These are phyloP conservation scores for Exidia glandulosa DNA, from an alignment of 768 basidiomycete species.

Conservation along the genomic window DNA sequence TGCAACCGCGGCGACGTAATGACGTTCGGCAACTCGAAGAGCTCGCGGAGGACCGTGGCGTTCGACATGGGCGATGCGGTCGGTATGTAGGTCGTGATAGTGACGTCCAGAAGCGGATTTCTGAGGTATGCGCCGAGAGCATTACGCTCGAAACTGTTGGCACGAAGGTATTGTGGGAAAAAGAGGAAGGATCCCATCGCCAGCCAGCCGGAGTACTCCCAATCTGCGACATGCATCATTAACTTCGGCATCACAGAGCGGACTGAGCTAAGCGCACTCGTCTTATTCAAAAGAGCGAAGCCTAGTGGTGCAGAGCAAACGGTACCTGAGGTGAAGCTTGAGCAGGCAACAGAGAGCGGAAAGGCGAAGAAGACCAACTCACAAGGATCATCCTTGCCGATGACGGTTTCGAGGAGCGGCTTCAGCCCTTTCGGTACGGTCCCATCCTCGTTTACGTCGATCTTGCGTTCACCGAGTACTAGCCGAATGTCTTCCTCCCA, in stretches of 20 bases:
- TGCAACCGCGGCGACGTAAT: too few species aligned
- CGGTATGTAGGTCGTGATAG: too few species aligned
- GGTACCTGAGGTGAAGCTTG: not conserved
- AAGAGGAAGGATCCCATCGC: too few species aligned
- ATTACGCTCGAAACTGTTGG: too few species aligned
- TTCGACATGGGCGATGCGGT: not conserved
- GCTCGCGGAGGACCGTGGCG: not conserved
- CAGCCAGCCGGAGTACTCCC: too few species aligned
- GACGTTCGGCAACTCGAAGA: not conserved
- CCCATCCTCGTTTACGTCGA: not conserved
- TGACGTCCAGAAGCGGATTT: not conserved
- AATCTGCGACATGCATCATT: too few species aligned
- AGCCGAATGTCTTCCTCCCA: too few species aligned
- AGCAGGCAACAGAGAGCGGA: not conserved
- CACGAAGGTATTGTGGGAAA: too few species aligned
- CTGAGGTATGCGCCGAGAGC: too few species aligned
- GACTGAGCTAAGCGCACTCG: too few species aligned
- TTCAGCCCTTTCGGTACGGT: not conserved
- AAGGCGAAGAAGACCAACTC: not conserved
- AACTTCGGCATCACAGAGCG: too few species aligned
- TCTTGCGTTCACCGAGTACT: not conserved
- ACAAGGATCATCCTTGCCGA: slow-evolving; percentile 16
- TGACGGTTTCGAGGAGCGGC: slow-evolving; percentile 11
- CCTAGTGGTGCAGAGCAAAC: not conserved
- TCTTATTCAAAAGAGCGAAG: too few species aligned